These are phyloP conservation scores for Solanum bulbocastanum DNA, from an alignment of 257 asterid genomes.

Conservation along the genomic window DNA sequence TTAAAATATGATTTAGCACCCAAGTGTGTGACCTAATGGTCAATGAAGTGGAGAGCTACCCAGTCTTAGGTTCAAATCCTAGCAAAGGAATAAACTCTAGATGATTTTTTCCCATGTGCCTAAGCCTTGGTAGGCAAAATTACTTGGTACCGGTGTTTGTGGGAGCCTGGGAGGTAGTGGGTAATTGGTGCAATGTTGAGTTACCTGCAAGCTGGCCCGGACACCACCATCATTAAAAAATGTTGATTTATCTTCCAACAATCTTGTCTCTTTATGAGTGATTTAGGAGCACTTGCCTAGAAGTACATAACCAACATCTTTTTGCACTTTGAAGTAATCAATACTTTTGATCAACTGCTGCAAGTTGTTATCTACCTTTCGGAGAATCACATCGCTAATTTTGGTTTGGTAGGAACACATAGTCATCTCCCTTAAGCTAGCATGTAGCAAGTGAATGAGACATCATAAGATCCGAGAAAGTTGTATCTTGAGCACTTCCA, in stretches of 20 bases:
- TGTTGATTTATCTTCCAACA: background rate
- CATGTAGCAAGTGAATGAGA: background rate
- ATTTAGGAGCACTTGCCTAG: background rate
- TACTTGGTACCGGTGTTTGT: background rate
- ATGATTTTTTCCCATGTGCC: background rate
- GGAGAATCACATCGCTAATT: background rate
- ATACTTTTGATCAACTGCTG: background rate
- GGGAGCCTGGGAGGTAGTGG: background rate
- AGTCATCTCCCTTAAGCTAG: background rate
- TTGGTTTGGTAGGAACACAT: background rate
- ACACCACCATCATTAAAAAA: background rate
- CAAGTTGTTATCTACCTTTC: background rate
- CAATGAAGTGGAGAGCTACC: background rate
- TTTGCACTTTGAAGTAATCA: background rate
- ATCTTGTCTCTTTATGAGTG: background rate
- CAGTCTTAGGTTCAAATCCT: background rate
- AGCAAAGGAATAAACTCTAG: background rate
- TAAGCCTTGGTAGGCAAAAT: background rate
- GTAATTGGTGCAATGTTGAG: background rate
- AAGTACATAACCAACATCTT: background rate
- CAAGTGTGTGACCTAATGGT: background rate
- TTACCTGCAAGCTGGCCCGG: background rate
- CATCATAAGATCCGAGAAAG: background rate
- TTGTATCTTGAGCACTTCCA: background rate
- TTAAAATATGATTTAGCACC: background rate